Evolutionary conservation across 257 asterid genomes (phyloP).

Genomic region (Gentiana dahurica): DNA sequence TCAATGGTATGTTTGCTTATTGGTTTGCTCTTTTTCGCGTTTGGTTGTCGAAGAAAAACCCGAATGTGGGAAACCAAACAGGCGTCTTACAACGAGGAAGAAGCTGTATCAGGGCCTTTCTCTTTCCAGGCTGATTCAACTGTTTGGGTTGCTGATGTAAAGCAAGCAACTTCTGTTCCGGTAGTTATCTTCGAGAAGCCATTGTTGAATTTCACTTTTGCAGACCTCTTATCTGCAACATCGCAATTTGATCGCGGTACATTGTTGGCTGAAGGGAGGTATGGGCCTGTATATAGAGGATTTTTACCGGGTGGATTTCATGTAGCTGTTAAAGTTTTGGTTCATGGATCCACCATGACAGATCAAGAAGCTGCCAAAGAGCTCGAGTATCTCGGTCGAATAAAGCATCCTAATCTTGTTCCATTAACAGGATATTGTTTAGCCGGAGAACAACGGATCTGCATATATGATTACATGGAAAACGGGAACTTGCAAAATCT

Average conservation of each 20-base stretch:
- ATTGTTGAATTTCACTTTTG: slow-evolving; percentile 64
- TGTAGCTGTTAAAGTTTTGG: slow-evolving; percentile 74
- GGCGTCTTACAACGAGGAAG: slow-evolving; percentile 51
- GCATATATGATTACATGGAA: slow-evolving; percentile 83
- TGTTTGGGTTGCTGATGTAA: slow-evolving; percentile 83
- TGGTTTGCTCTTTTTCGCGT: slow-evolving; percentile 67
- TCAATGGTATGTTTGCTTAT: slow-evolving; percentile 67
- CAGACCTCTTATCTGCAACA: slow-evolving; percentile 69
- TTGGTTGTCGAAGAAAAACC: slow-evolving; percentile 58
- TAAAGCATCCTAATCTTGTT: slow-evolving; percentile 78
- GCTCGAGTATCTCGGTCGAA: slow-evolving; percentile 71
- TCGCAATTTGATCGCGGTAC: slow-evolving; percentile 68
- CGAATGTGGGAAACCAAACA: slow-evolving; percentile 63
- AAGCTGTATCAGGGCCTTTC: slow-evolving; percentile 62
- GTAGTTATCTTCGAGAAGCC: slow-evolving; percentile 82
- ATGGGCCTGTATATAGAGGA: slow-evolving; percentile 84
- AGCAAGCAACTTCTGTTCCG: slow-evolving; percentile 64
- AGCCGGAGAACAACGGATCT: slow-evolving; percentile 88
- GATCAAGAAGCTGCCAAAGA: slow-evolving; percentile 79
- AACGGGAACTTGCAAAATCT: slow-evolving; percentile 74
- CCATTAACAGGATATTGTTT: slow-evolving; percentile 74
- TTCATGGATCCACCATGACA: slow-evolving; percentile 64
- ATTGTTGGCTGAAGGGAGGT: slow-evolving; percentile 72
- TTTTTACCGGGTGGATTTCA: slow-evolving; percentile 61
- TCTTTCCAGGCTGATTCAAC: slow-evolving; percentile 74